Evolutionary conservation across 225 moss, liverwort and hornwort genomes (phyloP).

Genomic region (Pseudisothecium myosuroides): DNA sequence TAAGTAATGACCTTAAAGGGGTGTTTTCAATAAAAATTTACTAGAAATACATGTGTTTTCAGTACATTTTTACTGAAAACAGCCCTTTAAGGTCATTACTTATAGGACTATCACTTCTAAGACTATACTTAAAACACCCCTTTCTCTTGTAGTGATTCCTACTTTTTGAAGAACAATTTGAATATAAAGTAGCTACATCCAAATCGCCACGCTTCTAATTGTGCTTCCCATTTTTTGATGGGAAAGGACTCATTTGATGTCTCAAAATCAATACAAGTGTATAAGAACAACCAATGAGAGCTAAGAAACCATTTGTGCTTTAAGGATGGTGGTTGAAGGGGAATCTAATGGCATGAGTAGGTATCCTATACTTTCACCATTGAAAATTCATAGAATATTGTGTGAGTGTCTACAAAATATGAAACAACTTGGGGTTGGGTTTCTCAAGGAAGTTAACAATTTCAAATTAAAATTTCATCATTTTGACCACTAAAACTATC

Average conservation of each 20-base stretch:
- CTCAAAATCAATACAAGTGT: not conserved
- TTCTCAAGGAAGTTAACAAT: not conserved
- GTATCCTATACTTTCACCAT: accelerated
- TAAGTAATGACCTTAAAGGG: too few species aligned
- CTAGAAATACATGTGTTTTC: too few species aligned
- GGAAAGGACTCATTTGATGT: not conserved
- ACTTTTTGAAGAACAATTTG: accelerated
- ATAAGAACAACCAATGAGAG: not conserved
- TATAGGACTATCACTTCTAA: too few species aligned
- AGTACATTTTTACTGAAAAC: too few species aligned
- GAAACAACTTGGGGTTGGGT: accelerated
- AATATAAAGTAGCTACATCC: accelerated
- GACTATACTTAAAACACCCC: too few species aligned
- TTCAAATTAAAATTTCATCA: not conserved
- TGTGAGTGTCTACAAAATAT: accelerated
- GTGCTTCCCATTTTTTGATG: accelerated
- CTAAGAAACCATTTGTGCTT: not conserved
- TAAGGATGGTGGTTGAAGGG: too few species aligned
- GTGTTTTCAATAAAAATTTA: too few species aligned
- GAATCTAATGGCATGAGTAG: not conserved
- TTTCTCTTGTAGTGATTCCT: too few species aligned
- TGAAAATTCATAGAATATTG: not conserved
- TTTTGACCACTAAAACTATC: accelerated
- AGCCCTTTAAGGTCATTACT: too few species aligned
- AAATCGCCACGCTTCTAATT: accelerated